phyloP scores from a whole-genome alignment of 2,329 filamentous ascomycete genomes.

The Microcyclospora pomicola region DNA sequence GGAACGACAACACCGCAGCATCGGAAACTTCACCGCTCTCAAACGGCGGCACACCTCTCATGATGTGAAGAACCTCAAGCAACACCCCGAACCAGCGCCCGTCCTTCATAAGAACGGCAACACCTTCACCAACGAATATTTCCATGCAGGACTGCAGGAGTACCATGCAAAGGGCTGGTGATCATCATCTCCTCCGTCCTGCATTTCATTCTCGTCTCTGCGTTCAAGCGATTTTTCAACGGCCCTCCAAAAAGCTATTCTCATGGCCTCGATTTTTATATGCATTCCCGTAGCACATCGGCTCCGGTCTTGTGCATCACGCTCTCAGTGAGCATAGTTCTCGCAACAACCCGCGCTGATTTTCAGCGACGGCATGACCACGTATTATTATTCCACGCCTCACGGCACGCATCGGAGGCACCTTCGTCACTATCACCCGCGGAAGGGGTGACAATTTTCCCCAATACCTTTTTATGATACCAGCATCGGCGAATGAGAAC shows the following conservation, averaged over 20 bases:
- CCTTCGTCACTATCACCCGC: too few species aligned
- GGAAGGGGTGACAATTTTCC: too few species aligned
- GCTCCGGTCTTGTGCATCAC: too few species aligned
- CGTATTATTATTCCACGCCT: too few species aligned
- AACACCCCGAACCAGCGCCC: slow-evolving; percentile 58
- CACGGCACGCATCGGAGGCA: too few species aligned
- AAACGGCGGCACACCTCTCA: slow-evolving; percentile 84
- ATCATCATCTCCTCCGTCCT: slow-evolving; percentile 4
- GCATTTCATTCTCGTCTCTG: slow-evolving; percentile 10
- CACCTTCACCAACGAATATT: slow-evolving; percentile 80
- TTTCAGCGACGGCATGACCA: too few species aligned
- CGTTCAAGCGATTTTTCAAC: slow-evolving; percentile 14
- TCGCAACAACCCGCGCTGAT: too few species aligned
- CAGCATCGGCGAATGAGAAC: slow-evolving; percentile 5
- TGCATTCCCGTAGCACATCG: too few species aligned
- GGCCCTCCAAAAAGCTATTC: too few species aligned
- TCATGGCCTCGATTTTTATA: too few species aligned
- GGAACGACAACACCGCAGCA: slow-evolving; percentile 90
- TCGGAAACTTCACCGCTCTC: slow-evolving; percentile 73
- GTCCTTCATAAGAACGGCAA: slow-evolving; percentile 45
- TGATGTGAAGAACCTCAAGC: slow-evolving; percentile 75
- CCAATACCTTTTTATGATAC: slow-evolving; percentile 4
- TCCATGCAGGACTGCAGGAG: slow-evolving; percentile 67
- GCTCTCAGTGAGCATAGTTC: too few species aligned
- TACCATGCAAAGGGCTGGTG: slow-evolving; percentile 83